These are phyloP conservation scores for Chlamydomonas reinhardtii DNA, from an alignment of 163 green algal species.

Conservation along the genomic window DNA sequence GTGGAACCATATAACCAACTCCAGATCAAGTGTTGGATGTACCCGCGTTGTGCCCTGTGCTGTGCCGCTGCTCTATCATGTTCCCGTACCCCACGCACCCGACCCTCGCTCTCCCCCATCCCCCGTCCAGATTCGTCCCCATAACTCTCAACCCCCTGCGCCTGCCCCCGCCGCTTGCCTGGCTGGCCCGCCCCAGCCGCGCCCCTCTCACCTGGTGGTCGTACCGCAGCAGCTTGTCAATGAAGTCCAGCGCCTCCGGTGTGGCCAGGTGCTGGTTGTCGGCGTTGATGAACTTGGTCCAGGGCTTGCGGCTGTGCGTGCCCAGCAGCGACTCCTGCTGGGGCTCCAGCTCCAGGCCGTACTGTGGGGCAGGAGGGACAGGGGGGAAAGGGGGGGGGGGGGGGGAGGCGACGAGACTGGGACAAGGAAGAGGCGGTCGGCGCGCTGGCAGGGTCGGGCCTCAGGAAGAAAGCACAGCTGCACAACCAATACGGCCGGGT, in stretches of 20 bases:
- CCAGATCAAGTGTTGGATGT: too few relatives aligned
- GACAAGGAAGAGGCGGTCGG: too few relatives aligned
- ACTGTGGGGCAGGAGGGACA: slow-evolving; percentile 74
- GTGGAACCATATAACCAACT: too few relatives aligned
- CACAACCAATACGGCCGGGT: too few relatives aligned
- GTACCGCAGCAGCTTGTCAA: slow-evolving; percentile 96
- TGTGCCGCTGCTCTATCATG: too few relatives aligned
- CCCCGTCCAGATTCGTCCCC: too few relatives aligned
- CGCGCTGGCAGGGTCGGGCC: too few relatives aligned
- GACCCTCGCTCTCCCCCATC: too few relatives aligned
- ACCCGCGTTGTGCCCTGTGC: too few relatives aligned
- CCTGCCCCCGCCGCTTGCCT: not conserved
- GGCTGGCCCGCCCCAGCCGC: not conserved
- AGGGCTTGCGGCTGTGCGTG: slow-evolving; percentile 92
- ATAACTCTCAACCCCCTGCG: not conserved
- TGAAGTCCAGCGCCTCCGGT: slow-evolving; percentile 95
- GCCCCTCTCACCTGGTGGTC: slow-evolving; percentile 85
- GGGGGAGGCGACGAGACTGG: not conserved
- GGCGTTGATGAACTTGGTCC: slow-evolving; percentile 93
- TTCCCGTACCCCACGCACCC: too few relatives aligned
- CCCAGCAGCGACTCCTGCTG: slow-evolving; percentile 89
- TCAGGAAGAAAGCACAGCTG: too few relatives aligned
- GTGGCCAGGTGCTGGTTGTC: slow-evolving; percentile 97
- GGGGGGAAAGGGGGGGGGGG: not conserved
- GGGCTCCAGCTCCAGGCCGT: slow-evolving; percentile 97